phyloP scores from a whole-genome alignment of 306 rosid species.

The Hippophae gyantsensis region DNA sequence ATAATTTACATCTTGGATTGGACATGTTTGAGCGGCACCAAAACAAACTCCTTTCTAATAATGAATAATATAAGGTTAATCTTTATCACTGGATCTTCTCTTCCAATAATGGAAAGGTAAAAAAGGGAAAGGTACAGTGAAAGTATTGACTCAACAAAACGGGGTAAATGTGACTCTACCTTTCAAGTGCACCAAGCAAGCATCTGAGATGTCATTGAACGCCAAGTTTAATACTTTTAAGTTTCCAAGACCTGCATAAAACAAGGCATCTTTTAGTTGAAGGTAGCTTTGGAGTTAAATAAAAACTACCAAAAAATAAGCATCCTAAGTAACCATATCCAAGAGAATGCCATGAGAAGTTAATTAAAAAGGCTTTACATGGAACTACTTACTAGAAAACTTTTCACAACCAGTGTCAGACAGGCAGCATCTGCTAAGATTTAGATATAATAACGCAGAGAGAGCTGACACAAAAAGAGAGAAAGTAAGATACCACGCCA shows the following conservation, averaged over 20 bases:
- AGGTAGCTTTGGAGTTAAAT: background rate
- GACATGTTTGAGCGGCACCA: background rate
- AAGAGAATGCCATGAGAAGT: background rate
- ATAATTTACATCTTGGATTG: too few species aligned
- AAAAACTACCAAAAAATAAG: slow-evolving; percentile 3
- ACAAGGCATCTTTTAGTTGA: background rate
- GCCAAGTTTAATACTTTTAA: slow-evolving; percentile 75
- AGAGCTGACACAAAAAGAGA: slow-evolving; percentile 45
- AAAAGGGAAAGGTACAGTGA: background rate
- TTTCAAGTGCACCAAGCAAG: slow-evolving; percentile 70
- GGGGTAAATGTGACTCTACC: slow-evolving; percentile 34
- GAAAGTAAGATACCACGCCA: slow-evolving; percentile 18
- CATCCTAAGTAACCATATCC: slow-evolving; percentile 7
- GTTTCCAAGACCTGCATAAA: slow-evolving; percentile 56
- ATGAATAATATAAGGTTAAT: background rate
- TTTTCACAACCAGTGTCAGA: slow-evolving; percentile 55
- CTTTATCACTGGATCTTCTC: background rate
- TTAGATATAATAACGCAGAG: slow-evolving; percentile 54
- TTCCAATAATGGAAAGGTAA: slow-evolving; percentile 4
- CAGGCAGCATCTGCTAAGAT: slow-evolving; percentile 68
- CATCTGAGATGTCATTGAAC: slow-evolving; percentile 53
- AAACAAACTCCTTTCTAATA: background rate
- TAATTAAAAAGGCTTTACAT: slow-evolving; percentile 3
- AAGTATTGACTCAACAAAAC: background rate
- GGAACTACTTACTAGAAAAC: slow-evolving; percentile 61